A percentile compares a stretch with the other conserved stretches of the same genome.
phyloP scores from a whole-genome alignment of 352 stramenopile genomes.

The Elongisporangium undulatum region DNA sequence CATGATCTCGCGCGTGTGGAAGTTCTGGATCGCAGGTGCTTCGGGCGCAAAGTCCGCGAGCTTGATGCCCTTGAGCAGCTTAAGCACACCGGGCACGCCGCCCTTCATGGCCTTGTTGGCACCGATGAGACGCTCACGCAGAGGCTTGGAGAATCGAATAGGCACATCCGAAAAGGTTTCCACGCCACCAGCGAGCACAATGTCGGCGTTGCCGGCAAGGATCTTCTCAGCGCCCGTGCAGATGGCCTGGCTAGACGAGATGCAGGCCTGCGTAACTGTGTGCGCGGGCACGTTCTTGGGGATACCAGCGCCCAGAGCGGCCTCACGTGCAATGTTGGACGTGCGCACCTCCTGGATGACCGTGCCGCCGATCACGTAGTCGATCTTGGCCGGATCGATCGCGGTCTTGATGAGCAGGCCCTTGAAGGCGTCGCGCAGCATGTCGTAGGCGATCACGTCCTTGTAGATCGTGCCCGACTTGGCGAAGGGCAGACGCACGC shows the following conservation, averaged over 20 bases:
- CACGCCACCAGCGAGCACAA: slow-evolving; percentile 94
- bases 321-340: slow-evolving; percentile 97
- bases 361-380: slow-evolving; percentile 96
- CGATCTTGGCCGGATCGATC: slow-evolving; percentile 92
- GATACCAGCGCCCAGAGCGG: slow-evolving; percentile 94
- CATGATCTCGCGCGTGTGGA: slow-evolving; percentile 98
- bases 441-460: slow-evolving; percentile 96
- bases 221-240: slow-evolving; percentile 95
- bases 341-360: slow-evolving; percentile 97
- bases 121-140: slow-evolving; percentile 76
- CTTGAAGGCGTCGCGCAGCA: slow-evolving; percentile 95
- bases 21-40: slow-evolving; percentile 98
- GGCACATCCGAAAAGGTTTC: slow-evolving; percentile 98
- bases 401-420: slow-evolving; percentile 94
- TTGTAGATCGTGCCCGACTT: slow-evolving; percentile 96
- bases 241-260: slow-evolving; percentile 96
- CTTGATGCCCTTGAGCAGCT: slow-evolving; percentile 94
- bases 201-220: slow-evolving; percentile 90
- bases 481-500: slow-evolving; percentile 94
- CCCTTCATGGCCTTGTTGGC: slow-evolving; percentile 96
- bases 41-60: slow-evolving; percentile 89
- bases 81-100: slow-evolving; percentile 82
- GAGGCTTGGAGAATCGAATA: slow-evolving; percentile 92
- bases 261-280: slow-evolving; percentile 96
- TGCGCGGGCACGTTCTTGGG: slow-evolving; percentile 92